These are phyloP conservation scores for Xylaria sp. DNA, from an alignment of 2,329 filamentous ascomycete species.

Conservation along the genomic window DNA sequence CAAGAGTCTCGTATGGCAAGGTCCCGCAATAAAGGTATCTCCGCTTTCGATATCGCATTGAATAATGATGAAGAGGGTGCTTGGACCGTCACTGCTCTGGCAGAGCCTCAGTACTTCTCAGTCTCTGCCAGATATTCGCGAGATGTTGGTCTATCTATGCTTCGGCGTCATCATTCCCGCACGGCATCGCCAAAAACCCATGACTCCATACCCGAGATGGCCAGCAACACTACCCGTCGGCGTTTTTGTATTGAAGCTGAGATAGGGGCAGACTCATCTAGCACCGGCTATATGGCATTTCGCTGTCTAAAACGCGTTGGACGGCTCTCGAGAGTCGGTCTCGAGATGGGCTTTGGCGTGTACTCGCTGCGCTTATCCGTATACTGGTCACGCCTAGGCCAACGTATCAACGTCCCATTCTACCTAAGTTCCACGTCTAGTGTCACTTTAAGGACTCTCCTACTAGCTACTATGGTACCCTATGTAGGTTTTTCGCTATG, in stretches of 20 bases:
- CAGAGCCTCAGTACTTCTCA: conserved; percentile 33
- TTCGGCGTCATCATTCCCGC: not conserved
- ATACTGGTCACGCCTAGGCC: not conserved
- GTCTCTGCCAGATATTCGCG: conserved; percentile 40
- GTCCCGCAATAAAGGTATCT: not conserved
- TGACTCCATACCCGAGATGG: not conserved
- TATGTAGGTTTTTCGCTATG: not conserved
- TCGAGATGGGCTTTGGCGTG: conserved; percentile 49
- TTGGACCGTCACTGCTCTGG: conserved; percentile 55
- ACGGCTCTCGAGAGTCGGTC: conserved; percentile 54
- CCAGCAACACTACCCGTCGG: not conserved
- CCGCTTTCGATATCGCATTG: conserved; percentile 50
- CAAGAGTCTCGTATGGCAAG: not conserved
- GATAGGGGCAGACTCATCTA: not conserved
- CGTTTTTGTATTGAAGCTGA: not conserved
- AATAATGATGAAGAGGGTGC: conserved; percentile 43
- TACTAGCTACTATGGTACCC: not conserved
- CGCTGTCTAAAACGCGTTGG: conserved; percentile 56
- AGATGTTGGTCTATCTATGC: not conserved
- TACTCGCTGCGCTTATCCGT: conserved; percentile 55
- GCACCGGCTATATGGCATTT: conserved; percentile 54
- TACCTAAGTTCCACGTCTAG: not conserved
- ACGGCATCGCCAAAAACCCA: not conserved
- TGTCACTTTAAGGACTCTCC: not conserved
- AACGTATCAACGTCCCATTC: conserved; percentile 3